phyloP scores from a whole-genome alignment of 78 protist genomes.

The Chrysochromulina tobinii region DNA sequence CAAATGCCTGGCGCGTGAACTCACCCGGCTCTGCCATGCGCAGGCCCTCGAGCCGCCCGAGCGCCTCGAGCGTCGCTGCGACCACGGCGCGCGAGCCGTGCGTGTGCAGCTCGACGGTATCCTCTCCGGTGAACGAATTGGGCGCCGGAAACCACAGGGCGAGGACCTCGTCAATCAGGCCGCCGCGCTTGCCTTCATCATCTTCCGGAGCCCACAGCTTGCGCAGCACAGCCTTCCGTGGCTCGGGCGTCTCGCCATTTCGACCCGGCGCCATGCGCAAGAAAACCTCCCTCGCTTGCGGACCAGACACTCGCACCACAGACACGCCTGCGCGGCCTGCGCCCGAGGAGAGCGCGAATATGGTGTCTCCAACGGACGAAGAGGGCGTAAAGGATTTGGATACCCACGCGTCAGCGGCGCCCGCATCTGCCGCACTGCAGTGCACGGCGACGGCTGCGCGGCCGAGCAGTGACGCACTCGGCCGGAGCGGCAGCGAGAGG shows the following conservation, averaged over 20 bases:
- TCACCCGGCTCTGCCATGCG: slow-evolving; percentile 84
- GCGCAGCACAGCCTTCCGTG: slow-evolving; percentile 17
- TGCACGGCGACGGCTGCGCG: too few relatives aligned
- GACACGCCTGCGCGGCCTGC: slow-evolving; percentile 41
- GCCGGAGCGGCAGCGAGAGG: too few relatives aligned
- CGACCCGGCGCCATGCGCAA: background rate
- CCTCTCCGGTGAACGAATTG: slow-evolving; percentile 90
- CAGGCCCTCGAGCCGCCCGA: background rate
- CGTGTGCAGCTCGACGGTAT: slow-evolving; percentile 83
- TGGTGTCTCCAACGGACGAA: slow-evolving; percentile 19
- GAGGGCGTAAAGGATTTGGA: too few relatives aligned
- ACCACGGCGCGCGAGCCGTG: slow-evolving; percentile 90
- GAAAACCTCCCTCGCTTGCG: background rate
- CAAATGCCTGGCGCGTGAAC: slow-evolving; percentile 83
- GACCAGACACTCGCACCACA: slow-evolving; percentile 42
- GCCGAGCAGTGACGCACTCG: too few relatives aligned
- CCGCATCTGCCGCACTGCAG: too few relatives aligned
- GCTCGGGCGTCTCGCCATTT: background rate
- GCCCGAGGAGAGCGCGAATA: slow-evolving; percentile 38
- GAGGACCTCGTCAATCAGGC: slow-evolving; percentile 32
- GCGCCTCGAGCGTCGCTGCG: slow-evolving; percentile 63
- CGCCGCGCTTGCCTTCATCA: background rate
- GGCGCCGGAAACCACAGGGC: slow-evolving; percentile 41
- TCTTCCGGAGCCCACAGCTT: too few relatives aligned
- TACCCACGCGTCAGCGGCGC: too few relatives aligned